Evolutionary conservation across 2,329 filamentous ascomycete genomes (phyloP).

Genomic region (Colletotrichum salicis): DNA sequence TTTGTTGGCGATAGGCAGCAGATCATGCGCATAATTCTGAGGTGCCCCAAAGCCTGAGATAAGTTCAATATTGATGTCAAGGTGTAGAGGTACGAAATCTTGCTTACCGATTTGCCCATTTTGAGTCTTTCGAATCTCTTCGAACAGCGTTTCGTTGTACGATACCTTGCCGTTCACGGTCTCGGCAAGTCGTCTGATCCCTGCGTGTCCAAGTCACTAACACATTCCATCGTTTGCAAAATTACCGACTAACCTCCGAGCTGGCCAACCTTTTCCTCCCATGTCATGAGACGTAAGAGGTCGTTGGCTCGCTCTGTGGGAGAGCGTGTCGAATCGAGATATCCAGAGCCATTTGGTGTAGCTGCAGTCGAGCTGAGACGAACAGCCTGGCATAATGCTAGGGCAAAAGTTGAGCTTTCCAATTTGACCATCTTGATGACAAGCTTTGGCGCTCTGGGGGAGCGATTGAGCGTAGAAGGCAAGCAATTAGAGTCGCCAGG

Average conservation of each 20-base stretch:
- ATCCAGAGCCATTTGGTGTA: neutral
- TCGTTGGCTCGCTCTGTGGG: slow-evolving; percentile 24
- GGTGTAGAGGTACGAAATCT: no score
- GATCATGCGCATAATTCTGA: slow-evolving; percentile 43
- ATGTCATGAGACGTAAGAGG: slow-evolving; percentile 28
- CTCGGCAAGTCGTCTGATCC: slow-evolving; percentile 21
- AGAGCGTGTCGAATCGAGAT: neutral
- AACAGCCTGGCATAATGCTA: neutral
- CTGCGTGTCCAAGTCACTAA: no score
- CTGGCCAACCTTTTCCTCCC: slow-evolving; percentile 32
- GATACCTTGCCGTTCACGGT: slow-evolving; percentile 1
- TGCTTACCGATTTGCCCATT: slow-evolving; percentile 28
- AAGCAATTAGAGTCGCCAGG: neutral
- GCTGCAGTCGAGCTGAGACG: neutral
- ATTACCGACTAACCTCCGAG: slow-evolving; percentile 8
- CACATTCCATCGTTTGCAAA: no score
- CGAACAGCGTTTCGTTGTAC: slow-evolving; percentile 24
- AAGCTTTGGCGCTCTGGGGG: no score
- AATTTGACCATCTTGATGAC: slow-evolving; percentile 10
- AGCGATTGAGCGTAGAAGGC: neutral
- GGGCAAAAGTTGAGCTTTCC: neutral
- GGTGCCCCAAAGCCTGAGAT: slow-evolving; percentile 41
- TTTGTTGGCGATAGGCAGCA: slow-evolving; percentile 41
- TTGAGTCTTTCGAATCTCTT: slow-evolving; percentile 21
- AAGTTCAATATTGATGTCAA: no score